These are phyloP conservation scores for Colletotrichum coccodes DNA, from an alignment of 2,329 filamentous ascomycete genomes.

Conservation along the genomic window DNA sequence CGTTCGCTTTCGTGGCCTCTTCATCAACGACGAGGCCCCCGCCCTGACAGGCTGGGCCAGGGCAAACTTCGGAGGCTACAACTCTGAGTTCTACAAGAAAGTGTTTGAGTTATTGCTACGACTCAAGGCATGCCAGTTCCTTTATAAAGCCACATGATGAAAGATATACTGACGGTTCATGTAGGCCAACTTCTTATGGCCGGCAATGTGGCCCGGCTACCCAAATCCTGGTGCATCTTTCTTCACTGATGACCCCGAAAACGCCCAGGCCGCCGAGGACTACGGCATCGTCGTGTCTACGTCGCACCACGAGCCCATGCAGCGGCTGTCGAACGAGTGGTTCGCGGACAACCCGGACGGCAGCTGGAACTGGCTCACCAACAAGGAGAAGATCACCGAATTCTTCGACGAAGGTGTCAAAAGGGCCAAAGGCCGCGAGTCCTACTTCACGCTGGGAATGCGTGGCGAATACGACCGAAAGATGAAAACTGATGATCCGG, in stretches of 20 bases:
- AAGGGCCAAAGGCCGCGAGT: conserved; percentile 65
- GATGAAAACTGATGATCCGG: conserved; percentile 60
- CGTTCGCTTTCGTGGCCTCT: conserved; percentile 69
- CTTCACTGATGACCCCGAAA: conserved; percentile 69
- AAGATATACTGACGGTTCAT: not conserved
- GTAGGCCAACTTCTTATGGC: conserved; percentile 74
- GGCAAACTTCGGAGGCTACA: conserved; percentile 59
- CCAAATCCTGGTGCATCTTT: conserved; percentile 64
- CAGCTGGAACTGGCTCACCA: conserved; percentile 69
- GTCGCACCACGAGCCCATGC: conserved; percentile 74
- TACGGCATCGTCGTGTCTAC: conserved; percentile 74
- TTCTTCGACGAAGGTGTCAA: conserved; percentile 68
- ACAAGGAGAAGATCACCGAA: conserved; percentile 61
- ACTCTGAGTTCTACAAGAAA: conserved; percentile 66
- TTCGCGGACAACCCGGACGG: conserved; percentile 52
- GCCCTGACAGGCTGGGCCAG: conserved; percentile 67
- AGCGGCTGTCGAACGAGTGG: conserved; percentile 64
- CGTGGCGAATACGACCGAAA: conserved; percentile 68
- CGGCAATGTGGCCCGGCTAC: conserved; percentile 69
- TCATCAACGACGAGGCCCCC: conserved; percentile 72
- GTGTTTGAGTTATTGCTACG: conserved; percentile 73
- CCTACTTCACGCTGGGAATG: conserved; percentile 69
- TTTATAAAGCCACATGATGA: not conserved
- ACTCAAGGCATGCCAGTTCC: conserved; percentile 47
- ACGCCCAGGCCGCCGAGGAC: conserved; percentile 67